These are phyloP conservation scores for Cercospora brassicicola DNA, from an alignment of 2,329 filamentous ascomycete genomes.

Conservation along the genomic window DNA sequence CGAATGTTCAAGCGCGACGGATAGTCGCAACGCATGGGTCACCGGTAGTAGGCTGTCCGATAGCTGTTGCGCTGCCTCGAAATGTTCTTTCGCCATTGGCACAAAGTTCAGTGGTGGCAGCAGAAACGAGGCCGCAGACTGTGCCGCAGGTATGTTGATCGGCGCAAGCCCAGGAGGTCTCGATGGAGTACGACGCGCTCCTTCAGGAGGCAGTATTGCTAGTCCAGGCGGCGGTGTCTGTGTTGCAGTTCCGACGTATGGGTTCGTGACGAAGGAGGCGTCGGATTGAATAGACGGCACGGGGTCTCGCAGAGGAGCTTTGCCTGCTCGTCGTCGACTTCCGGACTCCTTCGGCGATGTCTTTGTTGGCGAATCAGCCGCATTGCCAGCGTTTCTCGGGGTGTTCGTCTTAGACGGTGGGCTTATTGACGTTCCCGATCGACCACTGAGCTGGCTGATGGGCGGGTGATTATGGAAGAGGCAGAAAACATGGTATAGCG, in stretches of 20 bases:
- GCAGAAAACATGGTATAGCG: conserved; percentile 95
- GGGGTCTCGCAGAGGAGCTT: conserved; percentile 48
- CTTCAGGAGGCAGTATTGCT: conserved; percentile 30
- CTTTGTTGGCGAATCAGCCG: conserved; percentile 22
- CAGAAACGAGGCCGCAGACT: conserved; percentile 66
- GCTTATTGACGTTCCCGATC: conserved; percentile 28
- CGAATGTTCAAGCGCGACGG: conserved; percentile 86
- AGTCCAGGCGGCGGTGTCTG: conserved; percentile 43
- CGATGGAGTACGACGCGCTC: conserved; percentile 37
- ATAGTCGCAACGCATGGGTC: conserved; percentile 84
- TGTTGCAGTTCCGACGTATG: conserved; percentile 46
- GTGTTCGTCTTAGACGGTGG: conserved; percentile 29
- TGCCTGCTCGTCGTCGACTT: conserved; percentile 27
- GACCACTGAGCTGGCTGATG: conserved; percentile 58
- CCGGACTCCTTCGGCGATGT: conserved; percentile 28
- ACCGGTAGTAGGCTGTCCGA: conserved; percentile 77
- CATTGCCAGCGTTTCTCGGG: conserved; percentile 19
- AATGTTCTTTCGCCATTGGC: conserved; percentile 76
- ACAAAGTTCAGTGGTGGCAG: conserved; percentile 79
- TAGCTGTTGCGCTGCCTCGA: conserved; percentile 71
- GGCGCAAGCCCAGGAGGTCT: conserved; percentile 46
- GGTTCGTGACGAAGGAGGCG: conserved; percentile 54
- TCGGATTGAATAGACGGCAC: conserved; percentile 52
- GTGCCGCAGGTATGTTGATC: conserved; percentile 36
- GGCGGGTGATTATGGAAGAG: conserved; percentile 90